phyloP scores from a whole-genome alignment of 2,329 filamentous ascomycete genomes.

The Epichloe bromicola region DNA sequence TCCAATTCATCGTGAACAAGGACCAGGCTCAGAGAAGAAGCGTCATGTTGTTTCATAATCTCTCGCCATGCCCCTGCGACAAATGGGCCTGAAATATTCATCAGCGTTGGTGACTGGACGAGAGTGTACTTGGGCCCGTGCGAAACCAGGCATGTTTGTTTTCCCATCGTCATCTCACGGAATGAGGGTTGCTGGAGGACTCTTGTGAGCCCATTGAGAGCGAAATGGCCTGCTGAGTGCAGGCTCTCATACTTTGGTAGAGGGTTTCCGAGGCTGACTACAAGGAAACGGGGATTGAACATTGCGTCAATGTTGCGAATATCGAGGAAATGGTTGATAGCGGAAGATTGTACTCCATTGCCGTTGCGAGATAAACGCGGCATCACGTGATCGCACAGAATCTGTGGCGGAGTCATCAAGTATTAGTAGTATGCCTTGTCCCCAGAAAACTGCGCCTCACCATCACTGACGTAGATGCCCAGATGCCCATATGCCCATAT shows the following conservation, averaged over 20 bases:
- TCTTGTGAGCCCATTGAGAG: conserved; percentile 49
- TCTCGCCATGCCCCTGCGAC: conserved; percentile 53
- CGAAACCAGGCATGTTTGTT: conserved; percentile 37
- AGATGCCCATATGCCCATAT: conserved; percentile 6
- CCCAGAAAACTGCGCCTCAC: conserved; percentile 5
- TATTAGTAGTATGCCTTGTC: neutral
- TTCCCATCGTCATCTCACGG: conserved; percentile 31
- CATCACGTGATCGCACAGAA: conserved; percentile 16
- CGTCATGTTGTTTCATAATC: conserved; percentile 28
- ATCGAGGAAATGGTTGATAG: neutral
- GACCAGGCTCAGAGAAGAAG: conserved; percentile 40
- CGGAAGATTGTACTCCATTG: neutral
- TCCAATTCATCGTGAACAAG: conserved; percentile 87
- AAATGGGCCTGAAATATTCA: conserved; percentile 74
- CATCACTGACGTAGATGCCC: conserved; percentile 12
- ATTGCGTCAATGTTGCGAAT: conserved; percentile 11
- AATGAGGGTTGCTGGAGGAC: conserved; percentile 35
- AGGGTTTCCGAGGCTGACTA: conserved; percentile 83
- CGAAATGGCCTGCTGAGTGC: conserved; percentile 76
- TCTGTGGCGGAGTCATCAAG: conserved; percentile 6
- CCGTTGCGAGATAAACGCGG: conserved; percentile 8
- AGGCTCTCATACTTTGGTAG: conserved; percentile 61
- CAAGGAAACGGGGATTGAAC: conserved; percentile 46
- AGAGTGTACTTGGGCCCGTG: conserved; percentile 45
- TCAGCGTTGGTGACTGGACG: conserved; percentile 61